phyloP scores from a whole-genome alignment of 257 asterid genomes.

The Gentiana dahurica region DNA sequence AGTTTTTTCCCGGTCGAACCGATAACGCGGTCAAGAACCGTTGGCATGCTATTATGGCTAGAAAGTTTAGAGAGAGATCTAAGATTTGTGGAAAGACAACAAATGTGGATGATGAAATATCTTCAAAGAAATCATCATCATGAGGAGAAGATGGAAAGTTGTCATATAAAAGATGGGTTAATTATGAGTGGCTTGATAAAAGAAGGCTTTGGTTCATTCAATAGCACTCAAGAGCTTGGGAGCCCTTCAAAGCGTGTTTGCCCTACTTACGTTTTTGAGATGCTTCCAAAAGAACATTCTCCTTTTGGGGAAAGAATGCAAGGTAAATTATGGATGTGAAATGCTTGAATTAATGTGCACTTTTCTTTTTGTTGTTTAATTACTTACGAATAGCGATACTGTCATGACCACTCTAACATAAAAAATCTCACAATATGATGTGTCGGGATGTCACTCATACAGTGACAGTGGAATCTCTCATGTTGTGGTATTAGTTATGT shows the following conservation, averaged over 20 bases:
- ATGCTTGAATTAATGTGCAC: not conserved
- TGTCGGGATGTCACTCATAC: no score
- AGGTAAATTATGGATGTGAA: constrained; percentile 20
- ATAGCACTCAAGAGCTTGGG: constrained; percentile 14
- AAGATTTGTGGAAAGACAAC: no score
- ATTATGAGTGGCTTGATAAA: constrained; percentile 10
- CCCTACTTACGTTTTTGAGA: constrained; percentile 19
- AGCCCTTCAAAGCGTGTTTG: constrained; percentile 9
- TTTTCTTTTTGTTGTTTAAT: not conserved
- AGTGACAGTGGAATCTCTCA: no score
- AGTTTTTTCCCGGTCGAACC: no score
- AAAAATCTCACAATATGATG: no score
- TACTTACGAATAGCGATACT: no score
- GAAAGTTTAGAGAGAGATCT: no score
- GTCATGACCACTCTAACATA: no score
- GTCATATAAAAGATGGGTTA: constrained; percentile 3
- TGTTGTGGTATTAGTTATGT: no score
- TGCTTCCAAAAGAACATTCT: constrained; percentile 15
- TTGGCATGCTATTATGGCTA: no score
- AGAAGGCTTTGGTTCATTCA: constrained; percentile 11
- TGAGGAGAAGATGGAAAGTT: not conserved
- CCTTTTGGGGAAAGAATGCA: constrained; percentile 15
- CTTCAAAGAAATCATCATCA: not conserved
- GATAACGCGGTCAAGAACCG: no score
- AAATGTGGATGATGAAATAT: no score